Evolutionary conservation across 495 filamentous ascomycete genomes (phyloP).

Genomic region (Penicillium taxi): DNA sequence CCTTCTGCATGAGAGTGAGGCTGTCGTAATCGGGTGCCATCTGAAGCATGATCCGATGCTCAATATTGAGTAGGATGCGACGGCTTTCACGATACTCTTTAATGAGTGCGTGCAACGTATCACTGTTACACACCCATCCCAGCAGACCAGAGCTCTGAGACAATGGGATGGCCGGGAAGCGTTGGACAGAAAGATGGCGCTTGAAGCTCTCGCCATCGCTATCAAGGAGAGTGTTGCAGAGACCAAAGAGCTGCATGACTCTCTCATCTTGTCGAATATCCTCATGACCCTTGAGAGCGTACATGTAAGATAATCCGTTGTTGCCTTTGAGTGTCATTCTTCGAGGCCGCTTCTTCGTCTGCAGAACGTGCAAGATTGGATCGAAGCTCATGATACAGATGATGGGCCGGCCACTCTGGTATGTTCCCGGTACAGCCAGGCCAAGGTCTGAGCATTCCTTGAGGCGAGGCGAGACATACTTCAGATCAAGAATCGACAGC

Average conservation of each 20-base stretch:
- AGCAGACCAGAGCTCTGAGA: slow-evolving; percentile 92
- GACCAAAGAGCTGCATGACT: slow-evolving; percentile 97
- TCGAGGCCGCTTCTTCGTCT: slow-evolving; percentile 90
- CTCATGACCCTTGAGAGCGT: slow-evolving; percentile 91
- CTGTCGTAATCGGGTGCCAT: slow-evolving; percentile 99
- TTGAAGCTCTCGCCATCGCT: slow-evolving; percentile 95
- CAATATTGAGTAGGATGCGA: slow-evolving; percentile 96
- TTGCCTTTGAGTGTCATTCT: slow-evolving; percentile 82
- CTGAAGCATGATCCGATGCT: slow-evolving; percentile 98
- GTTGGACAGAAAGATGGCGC: slow-evolving; percentile 88
- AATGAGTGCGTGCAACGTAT: slow-evolving; percentile 92
- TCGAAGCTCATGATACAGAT: slow-evolving; percentile 86
- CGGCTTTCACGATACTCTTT: slow-evolving; percentile 94
- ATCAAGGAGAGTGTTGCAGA: slow-evolving; percentile 87
- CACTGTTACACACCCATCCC: slow-evolving; percentile 97
- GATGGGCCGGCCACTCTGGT: slow-evolving; percentile 76
- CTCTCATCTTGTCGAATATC: slow-evolving; percentile 98
- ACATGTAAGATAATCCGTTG: slow-evolving; percentile 78
- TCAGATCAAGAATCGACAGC: slow-evolving; percentile 82
- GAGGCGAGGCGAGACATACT: slow-evolving; percentile 91
- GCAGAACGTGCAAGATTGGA: slow-evolving; percentile 80
- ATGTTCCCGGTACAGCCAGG: slow-evolving; percentile 89
- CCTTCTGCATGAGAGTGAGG: slow-evolving; percentile 98
- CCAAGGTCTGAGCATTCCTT: slow-evolving; percentile 75
- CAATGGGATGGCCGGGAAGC: slow-evolving; percentile 88